These are phyloP conservation scores for Geotrichum fermentans DNA, from an alignment of 1,139 yeast genomes.

Conservation along the genomic window DNA sequence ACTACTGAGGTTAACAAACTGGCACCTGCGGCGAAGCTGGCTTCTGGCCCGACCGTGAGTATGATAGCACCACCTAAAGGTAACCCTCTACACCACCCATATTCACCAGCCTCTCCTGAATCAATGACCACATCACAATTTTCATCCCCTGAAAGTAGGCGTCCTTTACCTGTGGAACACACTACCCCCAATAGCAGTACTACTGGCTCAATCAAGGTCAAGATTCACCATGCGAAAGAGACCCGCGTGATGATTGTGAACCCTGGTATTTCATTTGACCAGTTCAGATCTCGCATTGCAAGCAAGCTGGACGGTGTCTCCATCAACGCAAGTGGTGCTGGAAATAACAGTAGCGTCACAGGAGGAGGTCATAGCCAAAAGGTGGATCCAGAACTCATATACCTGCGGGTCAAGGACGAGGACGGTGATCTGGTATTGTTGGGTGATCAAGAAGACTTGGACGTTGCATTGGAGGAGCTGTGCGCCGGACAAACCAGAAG, in stretches of 20 bases:
- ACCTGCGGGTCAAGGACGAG: conserved; percentile 16
- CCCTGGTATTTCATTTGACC: conserved; percentile 11
- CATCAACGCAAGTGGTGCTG: no score
- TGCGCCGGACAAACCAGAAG: neutral
- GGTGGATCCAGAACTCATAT: neutral
- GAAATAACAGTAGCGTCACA: neutral
- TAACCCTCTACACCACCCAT: no score
- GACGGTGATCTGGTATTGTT: conserved; percentile 18
- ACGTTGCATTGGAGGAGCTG: conserved; percentile 11
- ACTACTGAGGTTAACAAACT: neutral
- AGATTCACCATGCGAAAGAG: conserved; percentile 17
- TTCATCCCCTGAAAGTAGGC: conserved; percentile 1
- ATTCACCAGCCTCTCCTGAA: neutral
- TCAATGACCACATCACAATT: neutral
- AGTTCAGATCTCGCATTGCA: conserved; percentile 12
- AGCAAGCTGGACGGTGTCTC: conserved; percentile 9
- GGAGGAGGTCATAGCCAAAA: neutral
- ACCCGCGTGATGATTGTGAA: conserved; percentile 15
- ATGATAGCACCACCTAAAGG: neutral
- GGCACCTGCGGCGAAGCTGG: neutral
- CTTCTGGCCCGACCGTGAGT: conserved; percentile 1
- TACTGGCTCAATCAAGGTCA: conserved; percentile 10
- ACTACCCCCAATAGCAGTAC: neutral
- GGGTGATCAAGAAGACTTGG: conserved; percentile 20
- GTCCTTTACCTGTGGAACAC: neutral